Base-by-base conservation (phyloP, 192 early-diverging fungal species). In the Dispira simplex region DNA sequence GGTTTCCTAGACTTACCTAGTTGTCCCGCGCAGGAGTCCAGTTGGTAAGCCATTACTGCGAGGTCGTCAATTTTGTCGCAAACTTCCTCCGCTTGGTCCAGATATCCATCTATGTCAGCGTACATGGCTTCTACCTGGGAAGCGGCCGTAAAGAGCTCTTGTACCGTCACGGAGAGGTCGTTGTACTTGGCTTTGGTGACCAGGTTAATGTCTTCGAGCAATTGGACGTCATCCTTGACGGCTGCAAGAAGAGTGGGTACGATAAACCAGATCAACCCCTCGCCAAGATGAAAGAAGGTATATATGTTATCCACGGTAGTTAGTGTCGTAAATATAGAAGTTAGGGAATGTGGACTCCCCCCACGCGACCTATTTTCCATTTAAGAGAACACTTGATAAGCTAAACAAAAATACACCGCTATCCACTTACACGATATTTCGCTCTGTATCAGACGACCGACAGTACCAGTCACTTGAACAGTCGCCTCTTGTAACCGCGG, bases 41-140 rank as follows among this genome's bases (percentile, higher is more conserved):
- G 51, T n/a, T 53, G 51, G 21, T n/a, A 25, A 26, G 51, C 51
- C 51, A 53, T 53, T 20, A 11, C 51, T n/a, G 20, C 18, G 9
- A 53, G 18, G 21, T 53, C 51, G 10, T 53, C 51, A 20, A 53
- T 26, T 3, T n/a, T 20, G 10, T 53, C 26, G 18, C 51, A 25
- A 0, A 53, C 51, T 26, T 25, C 21, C 21, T 53, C 51, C 9
- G 26, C 51, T 26, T 53, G 51, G n/a, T 53, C 51, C 51, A 53
- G 18, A n/a, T 53, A 26, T 39, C 32, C 32, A 39, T 39, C 32
- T 6, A 39, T 4, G 3, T 39, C 32, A 2, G 18, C 51, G 51
- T 53, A 20, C 51, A 53, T 53, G 51, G 51, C 51, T n/a, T 53
- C 21, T 11, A 53, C 26, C 26, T 53, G 20, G 51, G 51, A 18